Evolutionary conservation across 495 filamentous ascomycete genomes (phyloP).

Genomic region (Penicillium egyptiacum): DNA sequence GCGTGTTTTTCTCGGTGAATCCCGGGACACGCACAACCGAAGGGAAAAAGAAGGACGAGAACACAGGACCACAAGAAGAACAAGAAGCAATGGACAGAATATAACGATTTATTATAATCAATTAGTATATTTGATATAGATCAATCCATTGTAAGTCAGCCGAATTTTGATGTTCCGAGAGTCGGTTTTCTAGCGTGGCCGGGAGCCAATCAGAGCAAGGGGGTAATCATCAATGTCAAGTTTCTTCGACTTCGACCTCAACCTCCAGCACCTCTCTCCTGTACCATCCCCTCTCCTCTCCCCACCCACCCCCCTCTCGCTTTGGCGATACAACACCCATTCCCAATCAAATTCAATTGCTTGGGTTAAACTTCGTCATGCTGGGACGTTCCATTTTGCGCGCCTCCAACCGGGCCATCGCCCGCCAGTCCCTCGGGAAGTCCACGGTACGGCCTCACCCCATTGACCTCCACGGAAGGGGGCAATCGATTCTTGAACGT

Average conservation of each 20-base stretch:
- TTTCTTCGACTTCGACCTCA: slow-evolving; percentile 45
- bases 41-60: background rate
- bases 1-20: slow-evolving; percentile 13
- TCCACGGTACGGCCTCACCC: slow-evolving; percentile 47
- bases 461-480: slow-evolving; percentile 34
- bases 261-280: slow-evolving; percentile 41
- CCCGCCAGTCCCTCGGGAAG: slow-evolving; percentile 51
- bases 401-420: slow-evolving; percentile 73
- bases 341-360: slow-evolving; percentile 35
- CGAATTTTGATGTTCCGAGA: slow-evolving; percentile 10
- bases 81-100: background rate
- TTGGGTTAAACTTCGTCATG: slow-evolving; percentile 59
- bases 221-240: slow-evolving; percentile 46
- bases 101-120: background rate
- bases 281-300: slow-evolving; percentile 30
- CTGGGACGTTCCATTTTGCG: slow-evolving; percentile 83
- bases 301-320: slow-evolving; percentile 34
- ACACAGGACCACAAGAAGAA: background rate
- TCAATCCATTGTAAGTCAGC: background rate
- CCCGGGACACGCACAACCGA: slow-evolving; percentile 8
- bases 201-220: slow-evolving; percentile 41
- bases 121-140: slow-evolving; percentile 1
- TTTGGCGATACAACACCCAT: slow-evolving; percentile 30
- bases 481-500: slow-evolving; percentile 32
- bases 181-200: slow-evolving; percentile 11